Evolutionary conservation across 192 early-diverging fungal genomes (phyloP), one percentile per base, ranked within the genome.

Genomic region (Allomyces macrogynus): DNA sequence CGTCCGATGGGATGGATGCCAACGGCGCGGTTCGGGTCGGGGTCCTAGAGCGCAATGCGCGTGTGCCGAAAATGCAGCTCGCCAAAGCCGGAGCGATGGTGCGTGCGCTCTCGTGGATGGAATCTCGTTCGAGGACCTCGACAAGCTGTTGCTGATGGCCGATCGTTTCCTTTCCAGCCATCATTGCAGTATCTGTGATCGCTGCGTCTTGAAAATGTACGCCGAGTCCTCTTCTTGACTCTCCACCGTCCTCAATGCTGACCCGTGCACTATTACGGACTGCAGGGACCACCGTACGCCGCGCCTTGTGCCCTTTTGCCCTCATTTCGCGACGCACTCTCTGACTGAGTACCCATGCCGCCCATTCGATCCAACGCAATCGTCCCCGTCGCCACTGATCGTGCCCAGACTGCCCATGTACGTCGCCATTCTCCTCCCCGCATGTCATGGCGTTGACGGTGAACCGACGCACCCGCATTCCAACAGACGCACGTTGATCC

Each of bases 131-230:
- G 26, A 26, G 26, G 1, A 26, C 26, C 26, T 26, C 26, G 4
- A 26, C 4, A 3, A 3, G 32, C 3, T 40, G 32, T 40, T 40
- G 32, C 32, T 40, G 32, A 40, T 7, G 32, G 32, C 32, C 32
- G 32, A 8, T 7, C 32, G 32, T 40, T 40, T 7, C 3, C 32
- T 3, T 40, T 40, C 32, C 32, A 40, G 32, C 49, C 69, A 70
- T 40, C 69, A 70, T 26, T 70, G 69, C 63, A 62, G 42, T n/a
- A 61, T 68, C 18, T 70, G 67, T 26, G 22, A 25, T 64, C 64
- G 67, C 66, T 80, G 79, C 64, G 67, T 81, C 5, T 61, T 77
- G 64, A 73, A 74, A 63, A 78, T 80, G 76, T 76, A 80, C 63
- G 20, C 49, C 4, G 3, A 4, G 74, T 76, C 66, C 76, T 78